phyloP scores from a whole-genome alignment of 2,329 filamentous ascomycete genomes.

The Hymenoscyphus infarciens region DNA sequence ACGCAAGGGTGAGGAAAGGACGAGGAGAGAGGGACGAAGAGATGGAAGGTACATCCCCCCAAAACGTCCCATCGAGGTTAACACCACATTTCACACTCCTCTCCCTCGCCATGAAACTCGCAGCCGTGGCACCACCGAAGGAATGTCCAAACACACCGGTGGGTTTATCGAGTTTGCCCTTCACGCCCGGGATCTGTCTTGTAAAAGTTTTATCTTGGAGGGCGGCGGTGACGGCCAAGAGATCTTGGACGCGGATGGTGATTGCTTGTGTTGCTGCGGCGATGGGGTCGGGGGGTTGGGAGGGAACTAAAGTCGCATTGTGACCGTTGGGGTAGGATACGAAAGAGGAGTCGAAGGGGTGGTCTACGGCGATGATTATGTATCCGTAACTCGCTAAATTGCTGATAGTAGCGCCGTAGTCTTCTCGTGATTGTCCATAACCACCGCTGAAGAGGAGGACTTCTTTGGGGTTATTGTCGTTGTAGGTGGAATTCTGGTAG shows the following conservation, averaged over 20 bases:
- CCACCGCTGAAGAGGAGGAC: slow-evolving; percentile 34
- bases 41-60: slow-evolving; percentile 22
- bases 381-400: slow-evolving; percentile 24
- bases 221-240: neutral
- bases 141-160: slow-evolving; percentile 9
- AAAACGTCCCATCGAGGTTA: slow-evolving; percentile 37
- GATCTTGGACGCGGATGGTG: neutral
- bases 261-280: neutral
- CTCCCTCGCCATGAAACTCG: slow-evolving; percentile 30
- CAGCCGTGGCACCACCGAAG: slow-evolving; percentile 33
- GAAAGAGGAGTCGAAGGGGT: slow-evolving; percentile 33
- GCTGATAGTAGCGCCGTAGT: slow-evolving; percentile 21
- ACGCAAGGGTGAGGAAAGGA: too few species aligned
- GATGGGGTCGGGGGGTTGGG: too few species aligned
- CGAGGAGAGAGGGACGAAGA: slow-evolving; percentile 25
- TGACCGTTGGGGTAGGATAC: slow-evolving; percentile 31
- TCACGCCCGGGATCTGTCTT: slow-evolving; percentile 5
- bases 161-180: neutral
- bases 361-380: slow-evolving; percentile 33
- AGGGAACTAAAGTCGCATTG: neutral
- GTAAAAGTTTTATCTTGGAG: neutral
- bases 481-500: slow-evolving; percentile 11
- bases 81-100: slow-evolving; percentile 32
- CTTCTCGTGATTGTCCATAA: slow-evolving; percentile 25
- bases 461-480: slow-evolving; percentile 15